These are phyloP conservation scores for Dactylonectria estremocensis DNA, from an alignment of 2,329 filamentous ascomycete species.

Conservation along the genomic window DNA sequence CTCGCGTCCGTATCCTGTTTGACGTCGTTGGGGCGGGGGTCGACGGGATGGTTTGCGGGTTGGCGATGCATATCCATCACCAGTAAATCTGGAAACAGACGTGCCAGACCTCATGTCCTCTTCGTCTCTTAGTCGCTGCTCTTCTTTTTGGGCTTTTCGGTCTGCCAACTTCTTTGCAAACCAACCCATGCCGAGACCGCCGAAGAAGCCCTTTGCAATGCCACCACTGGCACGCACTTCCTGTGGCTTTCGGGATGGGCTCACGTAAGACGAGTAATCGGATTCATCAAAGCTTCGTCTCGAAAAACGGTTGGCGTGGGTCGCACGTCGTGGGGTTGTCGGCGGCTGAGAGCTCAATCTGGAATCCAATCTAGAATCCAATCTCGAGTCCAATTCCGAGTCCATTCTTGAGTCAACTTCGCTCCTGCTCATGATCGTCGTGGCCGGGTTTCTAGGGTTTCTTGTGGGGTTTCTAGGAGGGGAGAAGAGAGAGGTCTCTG, in stretches of 20 bases:
- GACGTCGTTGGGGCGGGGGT: constrained; percentile 50
- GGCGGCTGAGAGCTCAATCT: constrained; percentile 57
- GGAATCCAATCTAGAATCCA: constrained; percentile 51
- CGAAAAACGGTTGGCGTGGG: constrained; percentile 61
- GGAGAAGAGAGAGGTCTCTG: constrained; percentile 62
- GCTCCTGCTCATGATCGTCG: constrained; percentile 63
- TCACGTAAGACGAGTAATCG: constrained; percentile 73
- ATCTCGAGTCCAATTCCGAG: constrained; percentile 52
- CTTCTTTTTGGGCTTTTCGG: constrained; percentile 64
- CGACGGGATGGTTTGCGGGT: constrained; percentile 55
- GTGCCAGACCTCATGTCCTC: constrained; percentile 73
- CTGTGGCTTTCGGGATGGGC: constrained; percentile 71
- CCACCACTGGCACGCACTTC: constrained; percentile 63
- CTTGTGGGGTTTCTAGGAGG: constrained; percentile 61
- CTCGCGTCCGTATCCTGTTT: constrained; percentile 48
- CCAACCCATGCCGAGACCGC: constrained; percentile 77
- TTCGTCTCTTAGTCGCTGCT: constrained; percentile 62
- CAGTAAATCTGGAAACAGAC: constrained; percentile 76
- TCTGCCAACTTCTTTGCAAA: constrained; percentile 76
- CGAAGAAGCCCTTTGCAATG: constrained; percentile 71
- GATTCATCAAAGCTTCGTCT: constrained; percentile 66
- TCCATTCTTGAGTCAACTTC: constrained; percentile 57
- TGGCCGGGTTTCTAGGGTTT: constrained; percentile 54
- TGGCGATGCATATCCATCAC: constrained; percentile 73
- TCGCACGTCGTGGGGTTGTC: constrained; percentile 63